Base-by-base conservation (phyloP, 2,329 filamentous ascomycete genomes). In the Aspergillus caelatus region DNA sequence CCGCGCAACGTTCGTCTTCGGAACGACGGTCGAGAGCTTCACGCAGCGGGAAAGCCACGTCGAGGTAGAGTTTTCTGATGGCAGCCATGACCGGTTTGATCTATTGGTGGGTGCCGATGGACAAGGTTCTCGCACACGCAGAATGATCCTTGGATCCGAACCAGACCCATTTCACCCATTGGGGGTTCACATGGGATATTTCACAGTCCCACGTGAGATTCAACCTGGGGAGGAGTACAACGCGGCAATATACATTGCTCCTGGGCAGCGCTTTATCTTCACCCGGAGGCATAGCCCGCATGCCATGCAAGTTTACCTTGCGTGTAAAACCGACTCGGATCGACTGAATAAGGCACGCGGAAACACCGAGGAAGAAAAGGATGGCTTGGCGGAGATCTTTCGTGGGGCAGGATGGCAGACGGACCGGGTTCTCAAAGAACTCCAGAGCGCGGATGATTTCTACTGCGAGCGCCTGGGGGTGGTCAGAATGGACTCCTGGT, bases 401-500 rank as follows among this genome's bases (percentile, higher is more conserved):
- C 65, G 69, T 1, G 81, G 77, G 50, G 75, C 76, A 0, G 83
- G 82, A 1, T 86, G 83, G 84, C 70, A 82, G 62, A 70, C 77
- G 0, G 69, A 79, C 0, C 66, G 81, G n/a, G 67, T 86, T 1
- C 36, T 88, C 1, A 67, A 79, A 2, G 78, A 71, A 0, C 74
- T 88, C 71, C 67, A 76, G 7, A 61, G 67, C 1, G 48, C 75
- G 59, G 61, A 77, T 67, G 80, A 85, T 66, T 85, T 85, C 60
- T 85, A 85, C 67, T 76, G 77, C 56, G 76, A 81, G 58, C 72
- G 78, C 3, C 70, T 84, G 50, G 79, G 76, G 0, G 77, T 82
- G 34, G 80, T 88, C 36, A 80, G 80, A 46, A 63, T 83, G 59
- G 70, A 78, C 0, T 67, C 65, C 4, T 86, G 80, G 83, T 81